Base-by-base conservation (phyloP, 306 rosid genomes). In the Biancaea sappan region DNA sequence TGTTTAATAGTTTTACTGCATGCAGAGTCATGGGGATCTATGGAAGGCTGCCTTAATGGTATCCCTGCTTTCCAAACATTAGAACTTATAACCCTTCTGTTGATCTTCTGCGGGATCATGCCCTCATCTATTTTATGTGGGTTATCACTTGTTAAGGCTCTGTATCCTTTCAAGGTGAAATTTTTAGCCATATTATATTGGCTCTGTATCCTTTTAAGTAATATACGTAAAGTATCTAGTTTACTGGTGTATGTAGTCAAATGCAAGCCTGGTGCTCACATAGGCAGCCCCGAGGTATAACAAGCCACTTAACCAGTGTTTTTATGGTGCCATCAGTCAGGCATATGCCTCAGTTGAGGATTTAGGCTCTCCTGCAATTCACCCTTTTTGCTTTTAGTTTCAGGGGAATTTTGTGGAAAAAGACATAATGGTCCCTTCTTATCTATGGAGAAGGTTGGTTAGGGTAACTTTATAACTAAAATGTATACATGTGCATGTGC, bases 1-100 rank as follows among this genome's bases (percentile, higher is more conserved):
- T 60, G 67, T 31, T 79, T 70, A 40, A 16, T 67, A 48, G 9
- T 14, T 71, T 66, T 71, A 48, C 25, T 59, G 28, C 61, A 54
- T 66, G 24, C 25, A 16, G 51, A 57, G 54, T 66, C 24, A 44
- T 43, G 57, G 64, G 41, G 47, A 56, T 76, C 52, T 52, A 31
- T 37, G 34, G 74, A 66, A 71, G 43, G 63, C 62, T 50, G 16
- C 61, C 22, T 11, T n/a, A 46, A 4, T 44, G 72, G 19, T 48
- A 52, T 21, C 12, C 47, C 21, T 32, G 38, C 4, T 8, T 8
- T 41, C 51, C 24, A 8, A 15, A 52, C 32, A 4, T 66, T 46
- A 62, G 51, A 73, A 56, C 78, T 19, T 47, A 25, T 43, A 28
- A 28, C 21, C 25, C 22, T 0, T 34, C 3, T 5, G 28, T 31